Evolutionary conservation across 768 basidiomycete species (phyloP).

Genomic region (Lactifluus subvellereus): DNA sequence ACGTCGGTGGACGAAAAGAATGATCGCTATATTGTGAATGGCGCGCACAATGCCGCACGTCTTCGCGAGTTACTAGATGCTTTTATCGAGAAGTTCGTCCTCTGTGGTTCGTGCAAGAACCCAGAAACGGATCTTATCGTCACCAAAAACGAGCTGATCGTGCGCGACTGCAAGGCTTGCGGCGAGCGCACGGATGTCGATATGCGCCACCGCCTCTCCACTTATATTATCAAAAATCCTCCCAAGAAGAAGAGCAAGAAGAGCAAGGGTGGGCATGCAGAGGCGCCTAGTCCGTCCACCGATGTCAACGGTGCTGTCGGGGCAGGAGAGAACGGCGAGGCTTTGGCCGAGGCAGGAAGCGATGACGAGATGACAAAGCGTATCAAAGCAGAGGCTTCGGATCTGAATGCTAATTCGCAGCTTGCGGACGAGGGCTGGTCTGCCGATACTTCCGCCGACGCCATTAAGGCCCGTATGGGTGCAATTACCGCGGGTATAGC

Average conservation of each 20-base stretch:
- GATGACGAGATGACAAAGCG: conserved; percentile 87
- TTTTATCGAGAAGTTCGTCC: conserved; percentile 98
- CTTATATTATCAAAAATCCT: conserved; percentile 97
- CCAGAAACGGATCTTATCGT: conserved; percentile 96
- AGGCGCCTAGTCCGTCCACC: conserved; percentile 41
- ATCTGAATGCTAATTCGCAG: conserved; percentile 56
- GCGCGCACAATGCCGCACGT: conserved; percentile 85
- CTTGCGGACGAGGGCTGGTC: conserved; percentile 80
- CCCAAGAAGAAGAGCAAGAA: conserved; percentile 80
- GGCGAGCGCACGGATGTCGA: conserved; percentile 88
- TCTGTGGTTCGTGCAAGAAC: conserved; percentile 97
- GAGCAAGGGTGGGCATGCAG: conserved; percentile 47
- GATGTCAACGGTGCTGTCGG: conserved; percentile 35
- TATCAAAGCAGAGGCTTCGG: conserved; percentile 86
- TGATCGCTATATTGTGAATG: conserved; percentile 98
- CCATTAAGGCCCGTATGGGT: conserved; percentile 76
- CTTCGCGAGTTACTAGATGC: conserved; percentile 92
- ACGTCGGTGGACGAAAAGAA: conserved; percentile 95
- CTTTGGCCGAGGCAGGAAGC: conserved; percentile 44
- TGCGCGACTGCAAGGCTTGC: conserved; percentile 97
- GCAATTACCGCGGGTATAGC: conserved; percentile 59
- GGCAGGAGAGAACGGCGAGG: conserved; percentile 39
- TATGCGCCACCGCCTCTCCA: conserved; percentile 94
- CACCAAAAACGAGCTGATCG: conserved; percentile 83
- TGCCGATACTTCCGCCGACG: conserved; percentile 85